Conservation (phyloP, 2,329 filamentous ascomycete species). For the Trichoderma koningii region DNA sequence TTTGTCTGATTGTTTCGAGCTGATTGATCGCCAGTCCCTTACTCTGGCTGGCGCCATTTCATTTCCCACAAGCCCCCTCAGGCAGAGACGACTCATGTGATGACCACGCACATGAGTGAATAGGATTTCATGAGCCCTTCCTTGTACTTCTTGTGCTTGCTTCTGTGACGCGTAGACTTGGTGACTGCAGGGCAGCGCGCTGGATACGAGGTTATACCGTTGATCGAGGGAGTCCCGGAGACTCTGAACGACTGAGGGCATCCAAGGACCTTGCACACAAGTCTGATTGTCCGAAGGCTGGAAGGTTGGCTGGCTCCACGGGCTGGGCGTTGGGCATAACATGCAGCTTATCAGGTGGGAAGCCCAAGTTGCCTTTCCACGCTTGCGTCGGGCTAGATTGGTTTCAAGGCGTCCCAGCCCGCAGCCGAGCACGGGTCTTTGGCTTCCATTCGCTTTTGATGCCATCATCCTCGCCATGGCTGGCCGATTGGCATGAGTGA, state of each 20-base stretch:
- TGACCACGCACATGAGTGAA: conserved; percentile 2
- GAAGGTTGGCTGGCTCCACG: conserved; percentile 12
- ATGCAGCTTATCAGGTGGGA: conserved; percentile 24
- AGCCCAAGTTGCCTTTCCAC: conserved; percentile 16
- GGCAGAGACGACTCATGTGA: conserved; percentile 22
- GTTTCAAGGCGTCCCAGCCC: conserved; percentile 5
- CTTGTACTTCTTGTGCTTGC: conserved; percentile 2
- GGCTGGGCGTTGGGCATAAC: conserved; percentile 17
- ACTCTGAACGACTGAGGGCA: background rate
- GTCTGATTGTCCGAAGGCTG: no score
- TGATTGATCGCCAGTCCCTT: conserved; percentile 18
- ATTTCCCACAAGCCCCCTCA: conserved; percentile 15
- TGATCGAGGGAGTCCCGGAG: background rate
- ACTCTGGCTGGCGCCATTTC: conserved; percentile 19
- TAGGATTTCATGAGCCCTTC: background rate
- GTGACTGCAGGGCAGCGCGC: conserved; percentile 3
- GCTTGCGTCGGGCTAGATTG: conserved; percentile 13
- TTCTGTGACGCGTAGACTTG: background rate
- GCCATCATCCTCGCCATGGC: background rate
- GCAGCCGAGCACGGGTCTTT: no score
- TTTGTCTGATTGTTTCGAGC: conserved; percentile 21
- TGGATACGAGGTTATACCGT: background rate
- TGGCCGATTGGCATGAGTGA: conserved; percentile 8
- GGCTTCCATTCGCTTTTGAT: background rate
- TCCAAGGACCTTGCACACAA: no score